Evolutionary conservation across 2,329 filamentous ascomycete genomes (phyloP).

Genomic region (Sporothrix brunneoviolacea): DNA sequence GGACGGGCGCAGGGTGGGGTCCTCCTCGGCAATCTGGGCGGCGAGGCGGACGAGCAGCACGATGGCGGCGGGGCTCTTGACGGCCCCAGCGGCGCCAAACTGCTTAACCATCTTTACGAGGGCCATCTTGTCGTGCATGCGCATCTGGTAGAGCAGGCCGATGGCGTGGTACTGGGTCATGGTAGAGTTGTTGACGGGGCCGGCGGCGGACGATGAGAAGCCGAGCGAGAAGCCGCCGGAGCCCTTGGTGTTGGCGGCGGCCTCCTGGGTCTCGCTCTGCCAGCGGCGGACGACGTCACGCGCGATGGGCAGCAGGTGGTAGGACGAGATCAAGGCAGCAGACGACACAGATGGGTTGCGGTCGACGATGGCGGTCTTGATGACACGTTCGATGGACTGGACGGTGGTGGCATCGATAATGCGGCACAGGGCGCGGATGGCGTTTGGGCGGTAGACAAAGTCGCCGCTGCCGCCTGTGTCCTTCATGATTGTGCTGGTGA

Average conservation of each 20-base stretch:
- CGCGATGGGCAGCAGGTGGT: constrained; percentile 93
- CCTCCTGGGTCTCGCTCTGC: constrained; percentile 98
- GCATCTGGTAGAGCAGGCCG: constrained; percentile 95
- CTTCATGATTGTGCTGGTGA: constrained; percentile 99
- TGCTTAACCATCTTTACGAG: constrained; percentile 99
- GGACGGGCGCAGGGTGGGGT: constrained; percentile 77
- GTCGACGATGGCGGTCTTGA: constrained; percentile 99
- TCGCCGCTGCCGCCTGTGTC: constrained; percentile 94
- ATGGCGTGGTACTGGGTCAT: constrained; percentile 99
- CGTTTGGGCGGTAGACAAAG: constrained; percentile 88
- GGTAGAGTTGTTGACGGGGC: constrained; percentile 81
- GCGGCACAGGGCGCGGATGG: constrained; percentile 87
- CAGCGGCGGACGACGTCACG: constrained; percentile 92
- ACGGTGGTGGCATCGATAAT: constrained; percentile 96
- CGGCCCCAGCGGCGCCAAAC: constrained; percentile 81
- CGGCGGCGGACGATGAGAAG: constrained; percentile 66
- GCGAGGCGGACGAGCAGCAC: constrained; percentile 90
- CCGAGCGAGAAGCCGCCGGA: constrained; percentile 85
- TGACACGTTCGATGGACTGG: constrained; percentile 93
- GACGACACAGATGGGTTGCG: constrained; percentile 97
- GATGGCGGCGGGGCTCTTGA: constrained; percentile 90
- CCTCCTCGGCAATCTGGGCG: constrained; percentile 89
- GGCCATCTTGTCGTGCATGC: constrained; percentile 94
- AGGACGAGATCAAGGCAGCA: constrained; percentile 90
- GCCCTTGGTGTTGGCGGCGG: constrained; percentile 82